Conservation (phyloP, 257 asterid species). For the Linaria vulgaris region DNA sequence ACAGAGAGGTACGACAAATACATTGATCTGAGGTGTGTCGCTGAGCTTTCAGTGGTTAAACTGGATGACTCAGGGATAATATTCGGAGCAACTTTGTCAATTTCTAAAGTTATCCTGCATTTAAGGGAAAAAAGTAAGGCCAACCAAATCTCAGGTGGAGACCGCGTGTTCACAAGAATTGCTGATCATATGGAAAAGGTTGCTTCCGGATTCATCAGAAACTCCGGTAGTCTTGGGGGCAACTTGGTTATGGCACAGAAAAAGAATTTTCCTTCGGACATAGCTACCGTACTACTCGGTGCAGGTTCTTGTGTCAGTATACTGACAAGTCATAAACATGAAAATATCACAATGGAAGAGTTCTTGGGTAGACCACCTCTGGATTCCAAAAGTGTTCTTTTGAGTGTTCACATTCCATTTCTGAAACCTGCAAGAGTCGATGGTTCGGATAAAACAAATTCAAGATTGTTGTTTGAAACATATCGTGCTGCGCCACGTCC, state of each 20-base stretch:
- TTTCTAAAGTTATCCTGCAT: constrained; percentile 45
- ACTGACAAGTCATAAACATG: constrained; percentile 31
- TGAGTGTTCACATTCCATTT: constrained; percentile 48
- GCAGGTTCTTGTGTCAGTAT: constrained; percentile 50
- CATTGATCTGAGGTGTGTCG: constrained; percentile 55
- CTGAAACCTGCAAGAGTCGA: constrained; percentile 27
- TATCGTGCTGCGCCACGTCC: constrained; percentile 68
- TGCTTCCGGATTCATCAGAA: constrained; percentile 57
- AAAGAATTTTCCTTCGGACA: constrained; percentile 64
- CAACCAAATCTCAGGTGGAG: constrained; percentile 21
- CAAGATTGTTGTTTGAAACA: constrained; percentile 45
- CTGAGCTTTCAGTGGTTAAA: constrained; percentile 48
- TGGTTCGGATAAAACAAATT: constrained; percentile 18
- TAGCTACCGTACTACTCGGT: constrained; percentile 58
- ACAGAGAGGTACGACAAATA: constrained; percentile 38
- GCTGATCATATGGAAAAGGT: constrained; percentile 70
- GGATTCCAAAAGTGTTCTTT: constrained; percentile 44
- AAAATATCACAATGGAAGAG: constrained; percentile 46
- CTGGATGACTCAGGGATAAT: constrained; percentile 41
- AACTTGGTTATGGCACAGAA: constrained; percentile 72
- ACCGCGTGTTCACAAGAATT: constrained; percentile 34
- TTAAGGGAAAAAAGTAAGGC: constrained; percentile 36
- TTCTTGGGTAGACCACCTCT: constrained; percentile 50
- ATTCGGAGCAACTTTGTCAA: constrained; percentile 63
- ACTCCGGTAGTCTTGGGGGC: constrained; percentile 68